Evolutionary conservation across 2,329 filamentous ascomycete species (phyloP).

Genomic region (Trichoderma simmonsii): DNA sequence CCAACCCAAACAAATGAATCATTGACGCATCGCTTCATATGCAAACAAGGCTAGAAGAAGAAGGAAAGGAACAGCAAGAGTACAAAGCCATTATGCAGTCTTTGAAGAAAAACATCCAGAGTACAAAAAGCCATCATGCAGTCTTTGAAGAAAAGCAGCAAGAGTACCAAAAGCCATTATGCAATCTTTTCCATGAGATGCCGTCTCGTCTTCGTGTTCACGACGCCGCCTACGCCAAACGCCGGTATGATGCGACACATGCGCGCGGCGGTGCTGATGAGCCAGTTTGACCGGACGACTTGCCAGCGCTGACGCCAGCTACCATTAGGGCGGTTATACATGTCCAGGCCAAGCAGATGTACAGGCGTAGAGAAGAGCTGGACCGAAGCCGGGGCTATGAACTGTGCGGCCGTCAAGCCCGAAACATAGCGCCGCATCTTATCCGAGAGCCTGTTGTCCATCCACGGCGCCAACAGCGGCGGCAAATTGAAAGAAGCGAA

Average conservation of each 20-base stretch:
- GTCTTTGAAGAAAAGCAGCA: conserved; percentile 36
- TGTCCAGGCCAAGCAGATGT: conserved; percentile 78
- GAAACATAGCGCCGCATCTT: conserved; percentile 44
- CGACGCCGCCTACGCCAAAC: conserved; percentile 83
- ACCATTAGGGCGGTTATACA: conserved; percentile 68
- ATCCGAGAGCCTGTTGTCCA: conserved; percentile 54
- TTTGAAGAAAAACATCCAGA: conserved; percentile 24
- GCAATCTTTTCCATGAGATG: conserved; percentile 62
- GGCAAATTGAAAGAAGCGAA: conserved; percentile 92
- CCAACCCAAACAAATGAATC: not conserved
- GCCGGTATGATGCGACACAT: conserved; percentile 85
- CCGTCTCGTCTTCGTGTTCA: conserved; percentile 70
- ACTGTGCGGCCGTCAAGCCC: conserved; percentile 69
- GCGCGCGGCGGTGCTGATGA: conserved; percentile 67
- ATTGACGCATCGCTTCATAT: not conserved
- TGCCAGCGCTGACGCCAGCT: conserved; percentile 59
- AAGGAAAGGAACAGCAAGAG: not conserved
- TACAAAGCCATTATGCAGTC: conserved; percentile 39
- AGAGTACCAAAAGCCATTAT: conserved; percentile 20
- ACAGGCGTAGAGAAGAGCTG: conserved; percentile 79
- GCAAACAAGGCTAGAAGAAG: not conserved
- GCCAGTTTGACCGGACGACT: conserved; percentile 72
- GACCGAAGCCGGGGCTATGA: conserved; percentile 72
- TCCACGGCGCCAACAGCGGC: conserved; percentile 66
- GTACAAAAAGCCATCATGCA: conserved; percentile 28